Evolutionary conservation across 768 basidiomycete species (phyloP).

Genomic region (Lanmaoa pseudosensibilis): DNA sequence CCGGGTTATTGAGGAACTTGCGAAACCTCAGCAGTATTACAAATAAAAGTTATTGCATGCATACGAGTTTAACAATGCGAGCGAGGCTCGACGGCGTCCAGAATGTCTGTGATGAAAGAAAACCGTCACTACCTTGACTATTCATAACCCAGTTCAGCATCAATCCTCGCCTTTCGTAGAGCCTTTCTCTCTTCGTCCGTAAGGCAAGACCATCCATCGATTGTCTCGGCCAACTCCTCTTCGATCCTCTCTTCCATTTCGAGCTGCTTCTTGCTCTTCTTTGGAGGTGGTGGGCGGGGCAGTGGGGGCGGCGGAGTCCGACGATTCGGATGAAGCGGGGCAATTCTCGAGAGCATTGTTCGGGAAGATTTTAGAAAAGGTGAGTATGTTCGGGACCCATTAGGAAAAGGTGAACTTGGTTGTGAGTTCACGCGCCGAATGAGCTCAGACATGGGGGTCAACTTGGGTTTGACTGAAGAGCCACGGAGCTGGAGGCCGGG

Average conservation of each 20-base stretch:
- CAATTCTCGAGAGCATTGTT: conserved; percentile 62
- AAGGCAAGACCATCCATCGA: conserved; percentile 60
- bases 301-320: conserved; percentile 71
- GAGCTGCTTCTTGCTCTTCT: conserved; percentile 79
- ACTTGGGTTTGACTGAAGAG: conserved; percentile 52
- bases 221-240: conserved; percentile 70
- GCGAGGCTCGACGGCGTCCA: neutral
- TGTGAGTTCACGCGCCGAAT: conserved; percentile 69
- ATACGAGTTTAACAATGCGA: neutral
- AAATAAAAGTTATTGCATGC: conserved; percentile 8
- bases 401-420: conserved; percentile 54
- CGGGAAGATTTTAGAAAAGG: conserved; percentile 67
- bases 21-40: neutral
- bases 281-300: conserved; percentile 68
- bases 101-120: neutral
- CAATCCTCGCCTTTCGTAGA: conserved; percentile 59
- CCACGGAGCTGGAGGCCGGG: conserved; percentile 16
- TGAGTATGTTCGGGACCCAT: conserved; percentile 46
- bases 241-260: conserved; percentile 79
- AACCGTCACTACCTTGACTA: conserved; percentile 3
- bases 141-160: conserved; percentile 64
- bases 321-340: conserved; percentile 73
- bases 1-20: neutral
- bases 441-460: conserved; percentile 72
- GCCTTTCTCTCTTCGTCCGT: conserved; percentile 46